These are phyloP conservation scores for Fusarium sp. DNA, from an alignment of 2,329 filamentous ascomycete species.

Conservation along the genomic window DNA sequence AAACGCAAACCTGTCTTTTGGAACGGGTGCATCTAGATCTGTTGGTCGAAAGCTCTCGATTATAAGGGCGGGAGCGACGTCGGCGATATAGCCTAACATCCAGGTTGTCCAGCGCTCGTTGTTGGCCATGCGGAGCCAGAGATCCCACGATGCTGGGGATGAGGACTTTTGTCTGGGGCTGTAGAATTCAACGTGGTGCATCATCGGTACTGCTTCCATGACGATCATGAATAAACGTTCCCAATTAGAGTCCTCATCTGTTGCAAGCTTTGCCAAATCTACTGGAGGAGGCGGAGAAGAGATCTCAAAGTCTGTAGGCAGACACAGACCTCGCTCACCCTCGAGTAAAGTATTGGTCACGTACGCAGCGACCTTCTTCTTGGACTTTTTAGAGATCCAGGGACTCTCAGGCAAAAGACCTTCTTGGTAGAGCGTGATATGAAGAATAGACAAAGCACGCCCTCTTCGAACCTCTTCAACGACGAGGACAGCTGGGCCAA, in stretches of 20 bases:
- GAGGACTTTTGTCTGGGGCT: slow-evolving; percentile 32
- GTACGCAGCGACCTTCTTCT: slow-evolving; percentile 54
- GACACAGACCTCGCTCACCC: slow-evolving; percentile 48
- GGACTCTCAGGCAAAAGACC: slow-evolving; percentile 51
- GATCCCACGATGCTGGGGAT: slow-evolving; percentile 40
- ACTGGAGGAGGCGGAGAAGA: slow-evolving; percentile 31
- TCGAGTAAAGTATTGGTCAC: slow-evolving; percentile 54
- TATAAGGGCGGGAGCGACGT: slow-evolving; percentile 75
- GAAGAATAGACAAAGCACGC: slow-evolving; percentile 57
- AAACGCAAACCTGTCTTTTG: slow-evolving; percentile 39
- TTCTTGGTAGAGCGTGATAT: slow-evolving; percentile 59
- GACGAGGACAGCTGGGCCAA: slow-evolving; percentile 55
- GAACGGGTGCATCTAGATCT: slow-evolving; percentile 34
- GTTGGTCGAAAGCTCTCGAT: slow-evolving; percentile 64
- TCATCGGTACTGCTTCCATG: slow-evolving; percentile 46
- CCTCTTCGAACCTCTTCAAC: slow-evolving; percentile 60
- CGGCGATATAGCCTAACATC: slow-evolving; percentile 73
- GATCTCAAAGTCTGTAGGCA: slow-evolving; percentile 48
- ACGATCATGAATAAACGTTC: slow-evolving; percentile 21
- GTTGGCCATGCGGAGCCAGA: slow-evolving; percentile 73
- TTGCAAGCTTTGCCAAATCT: slow-evolving; percentile 29
- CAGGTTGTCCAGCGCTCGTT: slow-evolving; percentile 74
- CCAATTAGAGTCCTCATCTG: slow-evolving; percentile 36
- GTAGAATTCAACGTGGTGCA: slow-evolving; percentile 52
- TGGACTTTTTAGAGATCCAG: slow-evolving; percentile 53